Conservation (phyloP, 495 filamentous ascomycete species). For the Durotheca rogersii region DNA sequence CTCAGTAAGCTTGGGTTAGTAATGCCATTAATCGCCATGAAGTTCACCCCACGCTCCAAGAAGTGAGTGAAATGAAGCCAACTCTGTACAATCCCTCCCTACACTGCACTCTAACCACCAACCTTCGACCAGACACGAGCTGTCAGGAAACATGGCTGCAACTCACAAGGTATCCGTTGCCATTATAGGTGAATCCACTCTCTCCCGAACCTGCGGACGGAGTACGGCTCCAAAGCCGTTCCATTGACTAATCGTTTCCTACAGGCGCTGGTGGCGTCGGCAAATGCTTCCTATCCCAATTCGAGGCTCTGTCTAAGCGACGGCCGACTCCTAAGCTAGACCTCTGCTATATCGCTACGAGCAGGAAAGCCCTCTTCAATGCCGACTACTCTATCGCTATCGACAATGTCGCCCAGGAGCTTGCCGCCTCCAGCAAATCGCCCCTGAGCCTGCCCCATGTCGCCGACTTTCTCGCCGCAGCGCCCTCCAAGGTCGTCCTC, state of each 20-base stretch:
- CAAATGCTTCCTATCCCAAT: conserved; percentile 82
- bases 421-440: conserved; percentile 58
- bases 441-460: conserved; percentile 64
- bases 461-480: conserved; percentile 65
- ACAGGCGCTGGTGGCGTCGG: conserved; percentile 91
- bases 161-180: conserved; percentile 47
- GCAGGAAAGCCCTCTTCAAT: conserved; percentile 72
- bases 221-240: background rate
- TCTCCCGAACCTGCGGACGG: background rate
- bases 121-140: conserved; percentile 3
- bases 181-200: conserved; percentile 46
- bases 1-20: too few relatives aligned
- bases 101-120: too few relatives aligned
- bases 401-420: conserved; percentile 53
- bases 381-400: conserved; percentile 59
- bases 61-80: too few relatives aligned
- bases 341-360: conserved; percentile 78
- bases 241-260: conserved; percentile 19
- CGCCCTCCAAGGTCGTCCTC: conserved; percentile 72
- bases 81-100: too few relatives aligned
- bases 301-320: conserved; percentile 58
- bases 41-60: too few relatives aligned
- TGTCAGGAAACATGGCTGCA: conserved; percentile 27
- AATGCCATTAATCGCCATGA: too few relatives aligned
- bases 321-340: conserved; percentile 59